Evolutionary conservation across 2,329 filamentous ascomycete species (phyloP).

Genomic region (Herpotrichia juniperi): DNA sequence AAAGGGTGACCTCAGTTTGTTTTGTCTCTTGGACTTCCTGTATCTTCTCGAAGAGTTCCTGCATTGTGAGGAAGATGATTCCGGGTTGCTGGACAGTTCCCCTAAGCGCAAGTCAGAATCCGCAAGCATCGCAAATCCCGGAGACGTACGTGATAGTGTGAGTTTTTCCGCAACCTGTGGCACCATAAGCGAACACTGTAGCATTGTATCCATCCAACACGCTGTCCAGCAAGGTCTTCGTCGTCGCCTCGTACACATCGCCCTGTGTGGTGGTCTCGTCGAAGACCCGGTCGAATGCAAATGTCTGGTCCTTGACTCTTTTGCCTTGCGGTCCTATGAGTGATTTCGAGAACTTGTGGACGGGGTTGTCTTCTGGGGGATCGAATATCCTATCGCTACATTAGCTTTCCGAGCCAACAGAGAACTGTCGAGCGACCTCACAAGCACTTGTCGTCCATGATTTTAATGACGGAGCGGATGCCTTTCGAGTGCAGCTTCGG

Average conservation of each 20-base stretch:
- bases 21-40: slow-evolving; percentile 85
- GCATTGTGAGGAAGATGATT: slow-evolving; percentile 99
- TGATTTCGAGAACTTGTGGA: slow-evolving; percentile 84
- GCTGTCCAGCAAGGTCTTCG: slow-evolving; percentile 86
- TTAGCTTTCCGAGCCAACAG: slow-evolving; percentile 21
- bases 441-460: slow-evolving; percentile 95
- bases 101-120: slow-evolving; percentile 32
- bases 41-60: slow-evolving; percentile 97
- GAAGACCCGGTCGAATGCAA: slow-evolving; percentile 95
- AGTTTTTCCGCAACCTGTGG: slow-evolving; percentile 97
- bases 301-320: slow-evolving; percentile 95
- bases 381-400: slow-evolving; percentile 79
- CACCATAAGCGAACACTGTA: slow-evolving; percentile 97
- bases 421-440: slow-evolving; percentile 54
- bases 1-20: slow-evolving; percentile 86
- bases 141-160: slow-evolving; percentile 75
- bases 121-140: slow-evolving; percentile 41
- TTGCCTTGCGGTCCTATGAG: slow-evolving; percentile 77
- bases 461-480: slow-evolving; percentile 90
- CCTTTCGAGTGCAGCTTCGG: slow-evolving; percentile 87
- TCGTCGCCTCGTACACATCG: slow-evolving; percentile 95
- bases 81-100: slow-evolving; percentile 91
- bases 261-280: slow-evolving; percentile 92
- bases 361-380: slow-evolving; percentile 90
- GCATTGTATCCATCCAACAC: slow-evolving; percentile 98